Percentiles rank a stretch among this genome's conserved stretches.
Conservation (phyloP, 768 basidiomycete species). For the Saitozyma sp. region DNA sequence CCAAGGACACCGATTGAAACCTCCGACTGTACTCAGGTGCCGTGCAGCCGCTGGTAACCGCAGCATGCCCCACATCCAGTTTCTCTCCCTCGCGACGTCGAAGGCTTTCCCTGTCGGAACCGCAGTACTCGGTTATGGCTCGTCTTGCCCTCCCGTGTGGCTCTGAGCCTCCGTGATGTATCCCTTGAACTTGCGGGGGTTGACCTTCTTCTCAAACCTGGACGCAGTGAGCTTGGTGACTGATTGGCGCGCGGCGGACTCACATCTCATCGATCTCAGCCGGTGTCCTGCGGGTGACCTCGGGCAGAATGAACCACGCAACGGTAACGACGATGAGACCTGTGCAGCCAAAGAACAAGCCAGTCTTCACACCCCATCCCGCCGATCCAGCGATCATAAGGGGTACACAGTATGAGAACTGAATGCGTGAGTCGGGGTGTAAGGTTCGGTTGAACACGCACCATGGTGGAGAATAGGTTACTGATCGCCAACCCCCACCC, state of each 20-base stretch:
- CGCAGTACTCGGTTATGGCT: not conserved
- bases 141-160: not conserved
- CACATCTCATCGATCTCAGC: conserved; percentile 29
- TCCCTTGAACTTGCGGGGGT: conserved; percentile 6
- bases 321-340: conserved; percentile 3
- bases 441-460: no score
- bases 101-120: not conserved
- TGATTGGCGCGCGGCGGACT: not conserved
- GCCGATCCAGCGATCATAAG: conserved; percentile 13
- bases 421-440: not conserved
- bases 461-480: conserved; percentile 20
- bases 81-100: not conserved
- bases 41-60: no score
- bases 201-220: conserved; percentile 4
- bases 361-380: conserved; percentile 22
- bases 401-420: conserved; percentile 13
- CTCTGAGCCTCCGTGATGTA: conserved; percentile 10
- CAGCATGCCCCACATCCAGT: not conserved
- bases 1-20: no score
- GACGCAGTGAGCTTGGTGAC: not conserved
- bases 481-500: conserved; percentile 18
- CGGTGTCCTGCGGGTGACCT: conserved; percentile 8
- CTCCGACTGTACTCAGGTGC: no score
- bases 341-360: conserved; percentile 21
- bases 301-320: conserved; percentile 24